Evolutionary conservation across 352 stramenopile species (phyloP), one percentile per base, ranked within the genome.

Genomic region (Pythium diclinum): DNA sequence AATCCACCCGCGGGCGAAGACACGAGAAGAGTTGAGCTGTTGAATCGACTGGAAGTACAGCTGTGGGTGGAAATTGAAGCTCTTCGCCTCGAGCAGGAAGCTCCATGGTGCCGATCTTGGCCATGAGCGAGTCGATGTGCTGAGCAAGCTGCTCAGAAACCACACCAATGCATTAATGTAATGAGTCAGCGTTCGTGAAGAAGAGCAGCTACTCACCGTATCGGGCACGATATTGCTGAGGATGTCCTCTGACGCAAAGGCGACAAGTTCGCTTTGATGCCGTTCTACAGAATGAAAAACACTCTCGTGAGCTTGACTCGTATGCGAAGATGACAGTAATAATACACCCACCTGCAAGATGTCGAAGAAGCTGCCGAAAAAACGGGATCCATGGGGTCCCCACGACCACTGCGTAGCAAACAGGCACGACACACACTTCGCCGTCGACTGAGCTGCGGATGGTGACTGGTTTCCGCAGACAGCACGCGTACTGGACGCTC

Each of bases 401-500:
- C 16, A 68, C 60, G 11, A 74, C 60, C 16, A 71, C 57, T 1
- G 21, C 63, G 33, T 74, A 74, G 40, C 68, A 74, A 6, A 74
- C 53, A 3, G 61, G 44, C 7, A 74, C 52, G 3, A 40, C 3
- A 4, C 19, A 30, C 6, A 34, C 38, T 19, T 42, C 23, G 3
- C 51, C 30, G 33, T 25, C 44, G 21, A 33, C 17, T 13, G n/a
- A 36, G 28, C 19, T 23, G 14, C 16, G 21, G 21, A 74, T 32
- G 2, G 9, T 30, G 16, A 74, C 38, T 16, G 36, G 28, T 19
- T 28, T 65, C n/a, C 63, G 56, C 25, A 74, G 46, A 53, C 68
- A 74, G 47, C 63, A 74, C 13, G 57, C 68, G 52, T 71, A 74
- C 47, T 71, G 68, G 14, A 74, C 63, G 21, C 63, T 71, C 56